phyloP scores from a whole-genome alignment of 805 yeast genomes.

The Pichia sporocuriosa region DNA sequence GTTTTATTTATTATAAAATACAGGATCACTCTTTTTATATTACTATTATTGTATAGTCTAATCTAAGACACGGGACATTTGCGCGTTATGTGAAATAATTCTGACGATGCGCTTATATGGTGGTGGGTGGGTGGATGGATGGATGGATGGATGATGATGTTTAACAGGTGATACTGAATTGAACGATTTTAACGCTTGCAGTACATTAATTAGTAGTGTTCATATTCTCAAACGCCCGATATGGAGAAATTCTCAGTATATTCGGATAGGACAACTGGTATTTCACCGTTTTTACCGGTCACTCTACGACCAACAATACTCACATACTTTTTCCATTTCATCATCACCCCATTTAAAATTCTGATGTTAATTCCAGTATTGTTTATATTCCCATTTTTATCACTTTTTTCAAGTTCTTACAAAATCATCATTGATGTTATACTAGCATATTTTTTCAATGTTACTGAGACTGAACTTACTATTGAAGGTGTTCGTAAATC shows the following conservation, averaged over 20 bases:
- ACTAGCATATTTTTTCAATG: slow-evolving; percentile 30
- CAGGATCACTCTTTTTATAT: too few relatives aligned
- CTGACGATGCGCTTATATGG: too few relatives aligned
- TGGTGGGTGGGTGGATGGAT: too few relatives aligned
- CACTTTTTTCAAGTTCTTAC: slow-evolving; percentile 13
- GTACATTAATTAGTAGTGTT: too few relatives aligned
- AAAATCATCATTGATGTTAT: slow-evolving; percentile 16
- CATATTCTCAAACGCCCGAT: not conserved
- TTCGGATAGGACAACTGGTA: slow-evolving; percentile 92
- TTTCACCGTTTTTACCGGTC: slow-evolving; percentile 75
- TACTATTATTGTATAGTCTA: too few relatives aligned
- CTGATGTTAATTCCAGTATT: slow-evolving; percentile 21
- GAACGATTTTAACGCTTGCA: too few relatives aligned
- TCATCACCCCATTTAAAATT: slow-evolving; percentile 10
- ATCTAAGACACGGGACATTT: too few relatives aligned
- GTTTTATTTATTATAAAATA: not conserved
- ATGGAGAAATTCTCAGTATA: slow-evolving; percentile 83
- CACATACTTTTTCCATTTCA: slow-evolving; percentile 5
- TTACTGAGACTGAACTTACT: slow-evolving; percentile 24
- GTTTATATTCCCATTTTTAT: slow-evolving; percentile 16
- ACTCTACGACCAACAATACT: slow-evolving; percentile 19
- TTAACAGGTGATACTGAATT: too few relatives aligned
- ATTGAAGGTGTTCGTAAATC: slow-evolving; percentile 47
- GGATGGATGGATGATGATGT: too few relatives aligned
- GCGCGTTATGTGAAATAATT: too few relatives aligned